phyloP scores from a whole-genome alignment of 768 basidiomycete species.

The Chalciporus pseudorubinellus region DNA sequence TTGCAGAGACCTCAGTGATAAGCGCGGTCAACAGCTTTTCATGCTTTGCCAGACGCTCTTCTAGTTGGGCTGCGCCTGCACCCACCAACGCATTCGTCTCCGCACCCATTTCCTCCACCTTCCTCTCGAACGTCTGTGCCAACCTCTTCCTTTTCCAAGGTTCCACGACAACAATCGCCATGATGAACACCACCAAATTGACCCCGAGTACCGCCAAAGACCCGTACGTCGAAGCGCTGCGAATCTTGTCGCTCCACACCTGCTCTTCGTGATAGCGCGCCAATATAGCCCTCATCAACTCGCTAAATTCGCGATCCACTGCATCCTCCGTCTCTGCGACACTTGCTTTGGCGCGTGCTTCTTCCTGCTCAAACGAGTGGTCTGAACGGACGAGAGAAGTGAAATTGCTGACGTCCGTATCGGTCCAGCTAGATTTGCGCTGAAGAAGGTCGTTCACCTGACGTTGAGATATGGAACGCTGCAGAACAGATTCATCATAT shows the following conservation, averaged over 20 bases:
- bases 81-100: conserved; percentile 44
- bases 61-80: conserved; percentile 47
- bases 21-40: conserved; percentile 34
- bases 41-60: conserved; percentile 49
- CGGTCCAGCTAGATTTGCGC: conserved; percentile 93
- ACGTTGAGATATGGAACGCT: conserved; percentile 85
- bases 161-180: conserved; percentile 89
- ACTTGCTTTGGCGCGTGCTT: conserved; percentile 62
- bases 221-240: conserved; percentile 92
- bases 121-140: conserved; percentile 85
- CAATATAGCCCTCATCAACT: conserved; percentile 85
- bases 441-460: conserved; percentile 94
- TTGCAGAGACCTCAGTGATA: conserved; percentile 15
- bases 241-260: conserved; percentile 98
- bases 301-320: conserved; percentile 85
- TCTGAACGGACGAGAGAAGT: conserved; percentile 89
- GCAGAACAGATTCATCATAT: conserved; percentile 75
- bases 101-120: conserved; percentile 58
- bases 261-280: conserved; percentile 97
- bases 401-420: conserved; percentile 81
- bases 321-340: conserved; percentile 71
- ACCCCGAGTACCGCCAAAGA: conserved; percentile 80
- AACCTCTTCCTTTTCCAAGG: conserved; percentile 92
- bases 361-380: conserved; percentile 81
- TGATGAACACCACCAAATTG: conserved; percentile 86